phyloP scores from a whole-genome alignment of 306 rosid species.

The Calophaca sinica region DNA sequence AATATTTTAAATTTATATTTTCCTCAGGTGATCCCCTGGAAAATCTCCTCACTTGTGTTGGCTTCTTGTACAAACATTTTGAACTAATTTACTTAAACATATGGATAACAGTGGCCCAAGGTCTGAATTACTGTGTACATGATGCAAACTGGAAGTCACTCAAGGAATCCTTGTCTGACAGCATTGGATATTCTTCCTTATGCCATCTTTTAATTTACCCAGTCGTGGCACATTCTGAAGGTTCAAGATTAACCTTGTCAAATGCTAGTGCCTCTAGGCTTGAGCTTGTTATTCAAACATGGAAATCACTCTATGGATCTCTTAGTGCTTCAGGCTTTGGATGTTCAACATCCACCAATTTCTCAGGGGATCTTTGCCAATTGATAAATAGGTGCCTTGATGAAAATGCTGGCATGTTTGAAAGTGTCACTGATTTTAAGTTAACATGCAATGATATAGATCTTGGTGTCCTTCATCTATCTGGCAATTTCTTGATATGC shows the following conservation, averaged over 20 bases:
- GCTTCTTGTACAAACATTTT: constrained; percentile 60
- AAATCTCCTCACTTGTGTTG: constrained; percentile 53
- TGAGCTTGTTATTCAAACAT: constrained; percentile 61
- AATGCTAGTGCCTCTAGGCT: constrained; percentile 49
- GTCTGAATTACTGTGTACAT: constrained; percentile 53
- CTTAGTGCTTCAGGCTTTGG: constrained; percentile 53
- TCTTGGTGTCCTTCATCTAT: constrained; percentile 55
- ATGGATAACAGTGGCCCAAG: constrained; percentile 71
- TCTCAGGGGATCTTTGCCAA: constrained; percentile 61
- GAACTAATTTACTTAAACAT: constrained; percentile 59
- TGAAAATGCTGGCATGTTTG: constrained; percentile 50
- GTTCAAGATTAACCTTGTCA: constrained; percentile 48
- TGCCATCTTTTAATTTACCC: constrained; percentile 73
- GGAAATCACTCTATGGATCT: constrained; percentile 75
- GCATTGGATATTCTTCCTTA: constrained; percentile 47
- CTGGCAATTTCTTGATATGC: constrained; percentile 60
- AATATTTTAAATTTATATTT: constrained; percentile 65
- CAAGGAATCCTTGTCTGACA: constrained; percentile 58
- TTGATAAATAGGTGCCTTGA: constrained; percentile 59
- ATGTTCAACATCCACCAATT: constrained; percentile 52
- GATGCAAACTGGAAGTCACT: constrained; percentile 52
- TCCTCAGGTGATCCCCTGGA: constrained; percentile 65
- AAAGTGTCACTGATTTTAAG: constrained; percentile 45
- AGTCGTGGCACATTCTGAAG: constrained; percentile 54
- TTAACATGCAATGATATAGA: constrained; percentile 50